phyloP scores from a whole-genome alignment of 140 eudicot species.

The Oenanthe javanica region DNA sequence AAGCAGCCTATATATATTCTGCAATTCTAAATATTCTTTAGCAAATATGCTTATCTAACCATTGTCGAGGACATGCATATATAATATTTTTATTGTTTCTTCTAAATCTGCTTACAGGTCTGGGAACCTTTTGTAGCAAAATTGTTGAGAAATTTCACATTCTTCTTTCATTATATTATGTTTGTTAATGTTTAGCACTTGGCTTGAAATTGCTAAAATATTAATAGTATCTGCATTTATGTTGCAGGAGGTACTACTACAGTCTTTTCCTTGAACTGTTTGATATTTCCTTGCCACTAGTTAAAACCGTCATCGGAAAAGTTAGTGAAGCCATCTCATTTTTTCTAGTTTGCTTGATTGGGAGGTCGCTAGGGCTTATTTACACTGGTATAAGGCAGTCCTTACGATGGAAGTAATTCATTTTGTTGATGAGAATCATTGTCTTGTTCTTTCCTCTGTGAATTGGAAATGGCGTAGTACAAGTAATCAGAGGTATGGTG shows the following conservation, averaged over 20 bases:
- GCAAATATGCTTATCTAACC: background rate
- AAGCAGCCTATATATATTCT: background rate
- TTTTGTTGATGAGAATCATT: constrained; percentile 8
- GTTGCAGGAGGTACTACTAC: constrained; percentile 88
- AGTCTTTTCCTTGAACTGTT: constrained; percentile 84
- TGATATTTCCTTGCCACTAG: constrained; percentile 72
- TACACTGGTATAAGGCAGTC: constrained; percentile 94
- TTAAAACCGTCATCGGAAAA: constrained; percentile 51
- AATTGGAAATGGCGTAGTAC: background rate
- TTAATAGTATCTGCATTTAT: background rate
- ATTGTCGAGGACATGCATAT: background rate
- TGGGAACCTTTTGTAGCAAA: background rate
- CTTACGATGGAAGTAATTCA: constrained; percentile 37
- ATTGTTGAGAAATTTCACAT: background rate
- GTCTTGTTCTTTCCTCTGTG: background rate
- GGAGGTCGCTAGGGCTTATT: constrained; percentile 93
- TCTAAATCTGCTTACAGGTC: background rate
- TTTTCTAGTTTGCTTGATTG: constrained; percentile 83
- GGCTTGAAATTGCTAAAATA: background rate
- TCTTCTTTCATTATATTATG: background rate
- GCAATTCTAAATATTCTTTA: background rate
- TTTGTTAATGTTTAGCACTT: background rate
- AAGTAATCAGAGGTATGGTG: background rate
- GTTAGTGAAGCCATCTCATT: constrained; percentile 85
- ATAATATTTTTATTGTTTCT: background rate